Evolutionary conservation across 257 asterid species (phyloP), one percentile per base, ranked within the genome.

Genomic region (Solanum raphanifolium): DNA sequence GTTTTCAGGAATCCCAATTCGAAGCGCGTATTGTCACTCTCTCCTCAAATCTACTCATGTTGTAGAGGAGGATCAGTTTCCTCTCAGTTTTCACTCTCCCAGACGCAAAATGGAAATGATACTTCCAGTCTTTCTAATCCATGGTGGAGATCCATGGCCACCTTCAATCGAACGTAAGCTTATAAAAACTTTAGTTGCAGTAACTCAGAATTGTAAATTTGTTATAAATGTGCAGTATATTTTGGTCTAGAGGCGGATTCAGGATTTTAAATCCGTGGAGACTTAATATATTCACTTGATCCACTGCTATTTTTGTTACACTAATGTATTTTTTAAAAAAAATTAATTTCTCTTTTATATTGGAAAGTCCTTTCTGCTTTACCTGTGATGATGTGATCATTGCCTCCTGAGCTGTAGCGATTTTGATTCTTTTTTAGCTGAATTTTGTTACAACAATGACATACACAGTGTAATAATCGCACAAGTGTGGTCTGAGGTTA

Each of bases 101-200:
- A 95, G 29, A 89, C 93, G 86, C 46, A 88, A 0, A 87, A 90
- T 91, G 96, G 92, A 0, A 87, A 90, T 91, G 96, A 88, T 41
- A 21, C 69, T 87, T 39, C 91, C 71, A 71, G 91, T 83, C 13
- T 36, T 27, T 79, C 90, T 86, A 92, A 90, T 83, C 97, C 96
- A 1, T 93, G 94, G 94, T 94, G 96, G 98, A 97, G 99, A 95
- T 95, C 98, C 89, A 97, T 95, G 98, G 99, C 99, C 66, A 97
- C 99, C 87, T 97, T 97, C 87, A 93, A 91, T 60, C 98, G 99
- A 89, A 97, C 96, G 99, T 97, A 92, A 92, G 84, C 39, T 79
- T 79, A 15, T 20, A 21, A 58, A 25, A 25, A 27, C 15, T 79
- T 79, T 39, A 13, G 1, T 2, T 27, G 11, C 39, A 15, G 84